Evolutionary conservation across 225 moss, liverwort and hornwort species (phyloP).

Genomic region (Pleurozium schreberi): DNA sequence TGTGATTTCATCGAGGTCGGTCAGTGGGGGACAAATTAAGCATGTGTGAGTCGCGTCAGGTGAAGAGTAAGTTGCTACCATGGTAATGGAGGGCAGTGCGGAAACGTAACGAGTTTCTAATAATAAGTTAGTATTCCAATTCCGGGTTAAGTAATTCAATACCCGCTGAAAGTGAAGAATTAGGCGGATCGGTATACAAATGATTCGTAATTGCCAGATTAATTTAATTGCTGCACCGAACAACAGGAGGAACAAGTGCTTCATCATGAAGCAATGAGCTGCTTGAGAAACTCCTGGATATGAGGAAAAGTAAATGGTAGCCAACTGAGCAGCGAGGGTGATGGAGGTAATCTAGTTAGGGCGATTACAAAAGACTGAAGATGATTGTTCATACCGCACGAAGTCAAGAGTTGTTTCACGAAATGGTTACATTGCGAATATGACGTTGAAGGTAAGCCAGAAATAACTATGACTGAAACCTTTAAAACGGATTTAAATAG

Average conservation of each 20-base stretch:
- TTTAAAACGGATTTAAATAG: not conserved
- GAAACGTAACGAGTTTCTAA: not conserved
- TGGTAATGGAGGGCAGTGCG: not conserved
- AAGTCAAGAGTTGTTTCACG: not conserved
- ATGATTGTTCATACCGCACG: not conserved
- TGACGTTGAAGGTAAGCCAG: not conserved
- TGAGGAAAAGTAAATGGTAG: too few relatives aligned
- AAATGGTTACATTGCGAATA: not conserved
- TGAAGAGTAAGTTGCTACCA: not conserved
- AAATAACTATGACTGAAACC: not conserved
- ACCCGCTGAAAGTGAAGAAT: too few relatives aligned
- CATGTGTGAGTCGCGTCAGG: not conserved
- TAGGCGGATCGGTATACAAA: too few relatives aligned
- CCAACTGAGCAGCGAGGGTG: not conserved
- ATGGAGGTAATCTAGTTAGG: too few relatives aligned
- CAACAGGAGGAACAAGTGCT: too few relatives aligned
- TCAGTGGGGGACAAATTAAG: not conserved
- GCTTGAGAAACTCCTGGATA: not conserved
- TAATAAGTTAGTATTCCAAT: not conserved
- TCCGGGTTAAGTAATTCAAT: too few relatives aligned
- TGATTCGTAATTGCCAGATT: too few relatives aligned
- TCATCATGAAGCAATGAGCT: too few relatives aligned
- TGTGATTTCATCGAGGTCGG: not conserved
- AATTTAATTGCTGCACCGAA: too few relatives aligned
- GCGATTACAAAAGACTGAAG: too few relatives aligned